These are phyloP conservation scores for Hansenula lynferdii DNA, from an alignment of 1,139 yeast genomes.

Conservation along the genomic window DNA sequence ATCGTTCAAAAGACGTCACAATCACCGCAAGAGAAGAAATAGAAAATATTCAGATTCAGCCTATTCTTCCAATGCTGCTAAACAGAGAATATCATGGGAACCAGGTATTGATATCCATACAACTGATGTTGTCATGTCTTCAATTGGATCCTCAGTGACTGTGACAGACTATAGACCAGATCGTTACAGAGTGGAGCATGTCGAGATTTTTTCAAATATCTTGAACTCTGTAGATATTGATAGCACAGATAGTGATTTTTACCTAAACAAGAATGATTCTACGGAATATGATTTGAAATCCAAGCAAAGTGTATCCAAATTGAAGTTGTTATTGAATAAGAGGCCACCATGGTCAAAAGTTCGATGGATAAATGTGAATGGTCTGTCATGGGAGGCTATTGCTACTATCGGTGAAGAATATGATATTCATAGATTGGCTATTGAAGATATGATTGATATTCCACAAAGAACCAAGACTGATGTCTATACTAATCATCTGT, in stretches of 20 bases:
- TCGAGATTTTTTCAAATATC: constrained; percentile 26
- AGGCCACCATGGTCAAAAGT: constrained; percentile 44
- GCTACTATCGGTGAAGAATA: constrained; percentile 35
- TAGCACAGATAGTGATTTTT: constrained; percentile 4
- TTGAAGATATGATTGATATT: constrained; percentile 54
- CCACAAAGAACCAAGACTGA: constrained; percentile 54
- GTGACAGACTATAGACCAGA: constrained; percentile 40
- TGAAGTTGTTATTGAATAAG: constrained; percentile 20
- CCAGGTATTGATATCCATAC: constrained; percentile 49
- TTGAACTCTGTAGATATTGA: constrained; percentile 5
- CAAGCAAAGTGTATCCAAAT: constrained; percentile 18
- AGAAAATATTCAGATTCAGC: constrained; percentile 30
- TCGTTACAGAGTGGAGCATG: constrained; percentile 36
- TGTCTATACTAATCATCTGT: constrained; percentile 41
- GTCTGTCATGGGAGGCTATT: constrained; percentile 51
- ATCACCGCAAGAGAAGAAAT: constrained; percentile 11
- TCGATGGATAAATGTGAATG: constrained; percentile 52
- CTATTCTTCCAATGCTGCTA: constrained; percentile 26
- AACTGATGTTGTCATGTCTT: constrained; percentile 41
- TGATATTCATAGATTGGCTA: constrained; percentile 41
- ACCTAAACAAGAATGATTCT: constrained; percentile 3
- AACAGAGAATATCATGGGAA: constrained; percentile 44
- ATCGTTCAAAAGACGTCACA: constrained; percentile 2
- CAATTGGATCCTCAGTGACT: constrained; percentile 43
- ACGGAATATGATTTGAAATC: constrained; percentile 18